Conservation (phyloP, 176 grass and related monocot genomes). For the Cenchrus purpureus region DNA sequence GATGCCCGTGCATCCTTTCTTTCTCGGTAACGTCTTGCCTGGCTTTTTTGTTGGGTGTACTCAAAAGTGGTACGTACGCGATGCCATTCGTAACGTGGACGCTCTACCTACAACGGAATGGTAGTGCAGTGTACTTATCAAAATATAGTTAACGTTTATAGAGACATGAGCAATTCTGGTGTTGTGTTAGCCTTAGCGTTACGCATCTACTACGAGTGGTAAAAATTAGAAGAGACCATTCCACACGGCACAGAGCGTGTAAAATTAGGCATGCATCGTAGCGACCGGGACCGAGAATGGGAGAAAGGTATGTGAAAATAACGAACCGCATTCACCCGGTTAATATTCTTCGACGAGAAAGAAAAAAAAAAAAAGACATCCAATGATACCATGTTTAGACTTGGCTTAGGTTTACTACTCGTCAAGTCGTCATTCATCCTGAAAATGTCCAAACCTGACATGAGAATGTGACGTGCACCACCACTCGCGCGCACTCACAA, state of each 20-base stretch:
- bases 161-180: too few species aligned
- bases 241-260: background rate
- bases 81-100: background rate
- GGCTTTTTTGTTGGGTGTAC: background rate
- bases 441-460: background rate
- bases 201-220: background rate
- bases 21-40: background rate
- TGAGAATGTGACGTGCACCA: conserved; percentile 3
- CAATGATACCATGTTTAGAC: background rate
- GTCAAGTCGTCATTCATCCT: background rate
- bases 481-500: background rate
- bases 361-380: background rate
- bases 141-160: too few species aligned
- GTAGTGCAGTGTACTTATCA: too few species aligned
- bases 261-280: background rate
- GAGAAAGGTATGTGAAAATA: too few species aligned
- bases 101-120: too few species aligned
- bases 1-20: background rate
- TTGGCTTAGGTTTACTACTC: background rate
- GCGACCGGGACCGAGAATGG: too few species aligned
- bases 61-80: background rate
- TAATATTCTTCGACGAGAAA: background rate
- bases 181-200: too few species aligned
- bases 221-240: background rate
- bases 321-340: too few species aligned